These are phyloP conservation scores for Blastobotrys aristatus DNA, from an alignment of 1,139 yeast species.

Conservation along the genomic window DNA sequence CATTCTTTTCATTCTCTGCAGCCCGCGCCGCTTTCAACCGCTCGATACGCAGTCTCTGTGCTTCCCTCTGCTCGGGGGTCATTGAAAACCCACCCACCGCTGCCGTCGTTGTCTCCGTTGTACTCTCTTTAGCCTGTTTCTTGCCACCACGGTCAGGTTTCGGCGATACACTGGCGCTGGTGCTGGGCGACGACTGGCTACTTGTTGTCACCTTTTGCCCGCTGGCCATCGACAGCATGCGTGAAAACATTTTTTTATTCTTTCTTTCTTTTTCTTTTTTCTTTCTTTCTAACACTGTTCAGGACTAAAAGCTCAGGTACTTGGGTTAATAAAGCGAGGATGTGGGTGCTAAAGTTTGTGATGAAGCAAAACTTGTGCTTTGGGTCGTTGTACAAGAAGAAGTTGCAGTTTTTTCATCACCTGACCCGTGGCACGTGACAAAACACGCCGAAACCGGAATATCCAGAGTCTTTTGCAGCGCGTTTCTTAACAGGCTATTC, in stretches of 20 bases:
- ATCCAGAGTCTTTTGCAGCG: not conserved
- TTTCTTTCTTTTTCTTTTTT: too few species aligned
- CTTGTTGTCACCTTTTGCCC: not conserved
- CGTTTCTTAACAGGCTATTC: not conserved
- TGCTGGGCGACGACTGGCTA: not conserved
- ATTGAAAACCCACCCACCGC: constrained; percentile 13
- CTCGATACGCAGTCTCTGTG: constrained; percentile 27
- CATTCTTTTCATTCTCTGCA: constrained; percentile 19
- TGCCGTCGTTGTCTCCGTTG: not conserved
- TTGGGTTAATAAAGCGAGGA: too few species aligned
- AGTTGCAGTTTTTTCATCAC: too few species aligned
- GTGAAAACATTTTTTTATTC: constrained; percentile 23
- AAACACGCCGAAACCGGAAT: not conserved
- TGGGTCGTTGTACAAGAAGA: too few species aligned
- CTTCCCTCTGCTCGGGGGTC: constrained; percentile 25
- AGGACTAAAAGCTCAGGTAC: too few species aligned
- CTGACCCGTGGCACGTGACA: constrained; percentile 1
- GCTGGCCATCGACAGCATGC: constrained; percentile 26
- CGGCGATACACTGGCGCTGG: not conserved
- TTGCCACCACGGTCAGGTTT: not conserved
- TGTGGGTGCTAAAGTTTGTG: too few species aligned
- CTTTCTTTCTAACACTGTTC: too few species aligned
- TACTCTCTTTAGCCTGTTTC: not conserved
- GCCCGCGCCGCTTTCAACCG: constrained; percentile 29
- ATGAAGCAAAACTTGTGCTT: too few species aligned